Conservation (phyloP, 106 monocot species). For the Alisma plantagoaquatica region DNA sequence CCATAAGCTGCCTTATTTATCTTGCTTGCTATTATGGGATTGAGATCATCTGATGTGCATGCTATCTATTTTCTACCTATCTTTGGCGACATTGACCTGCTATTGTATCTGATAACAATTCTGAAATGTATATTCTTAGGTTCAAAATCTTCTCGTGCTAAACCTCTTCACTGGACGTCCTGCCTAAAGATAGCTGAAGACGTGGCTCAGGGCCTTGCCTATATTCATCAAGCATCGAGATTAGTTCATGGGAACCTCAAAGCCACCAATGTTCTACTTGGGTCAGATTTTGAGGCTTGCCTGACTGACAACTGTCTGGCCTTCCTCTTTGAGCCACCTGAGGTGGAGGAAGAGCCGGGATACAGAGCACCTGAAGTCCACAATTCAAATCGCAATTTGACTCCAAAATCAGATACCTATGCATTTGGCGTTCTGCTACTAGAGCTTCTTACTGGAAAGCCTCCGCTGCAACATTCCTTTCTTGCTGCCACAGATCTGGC, state of each 20-base stretch:
- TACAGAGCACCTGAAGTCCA: conserved; percentile 65
- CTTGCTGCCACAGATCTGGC: conserved; percentile 33
- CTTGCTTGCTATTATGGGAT: too few relatives aligned
- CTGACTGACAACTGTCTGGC: conserved; percentile 73
- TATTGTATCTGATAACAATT: background rate
- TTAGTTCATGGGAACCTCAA: conserved; percentile 82
- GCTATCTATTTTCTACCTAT: too few relatives aligned
- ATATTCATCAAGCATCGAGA: conserved; percentile 86
- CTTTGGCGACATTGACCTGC: background rate
- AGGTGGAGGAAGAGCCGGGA: conserved; percentile 25
- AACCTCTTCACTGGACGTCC: conserved; percentile 90
- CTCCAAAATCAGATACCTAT: conserved; percentile 74
- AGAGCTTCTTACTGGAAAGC: conserved; percentile 69
- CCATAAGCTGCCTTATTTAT: too few relatives aligned
- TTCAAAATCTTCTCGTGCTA: conserved; percentile 59
- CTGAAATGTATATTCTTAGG: conserved; percentile 44
- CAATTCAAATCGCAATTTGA: conserved; percentile 36
- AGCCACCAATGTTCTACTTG: conserved; percentile 85
- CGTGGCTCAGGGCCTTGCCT: conserved; percentile 71
- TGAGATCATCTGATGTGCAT: too few relatives aligned
- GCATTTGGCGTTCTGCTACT: conserved; percentile 78
- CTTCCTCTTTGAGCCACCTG: conserved; percentile 41
- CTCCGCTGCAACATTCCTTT: conserved; percentile 33
- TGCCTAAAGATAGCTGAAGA: conserved; percentile 96
- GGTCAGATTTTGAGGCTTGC: conserved; percentile 85